Conservation (phyloP, 148 eudicot species). For the Pharnaceum exiguum region DNA sequence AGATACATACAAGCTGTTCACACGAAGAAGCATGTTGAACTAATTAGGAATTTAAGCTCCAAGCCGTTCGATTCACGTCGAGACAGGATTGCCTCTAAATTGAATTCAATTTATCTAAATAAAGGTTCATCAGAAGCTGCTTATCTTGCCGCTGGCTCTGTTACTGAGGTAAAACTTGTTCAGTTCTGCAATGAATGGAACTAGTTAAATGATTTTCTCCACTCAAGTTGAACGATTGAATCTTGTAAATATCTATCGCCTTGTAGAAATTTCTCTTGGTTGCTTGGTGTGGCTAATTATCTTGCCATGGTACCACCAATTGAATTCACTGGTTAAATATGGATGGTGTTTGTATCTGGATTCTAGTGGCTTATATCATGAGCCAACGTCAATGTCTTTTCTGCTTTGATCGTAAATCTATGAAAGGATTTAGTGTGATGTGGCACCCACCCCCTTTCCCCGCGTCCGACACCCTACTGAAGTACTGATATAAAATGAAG, state of each 20-base stretch:
- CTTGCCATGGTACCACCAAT: no score
- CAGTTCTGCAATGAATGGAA: background rate
- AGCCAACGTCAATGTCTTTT: no score
- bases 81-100: conserved; percentile 44
- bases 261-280: background rate
- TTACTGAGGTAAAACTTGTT: conserved; percentile 56
- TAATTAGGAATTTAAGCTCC: conserved; percentile 72
- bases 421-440: no score
- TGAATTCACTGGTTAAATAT: no score
- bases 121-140: conserved; percentile 92
- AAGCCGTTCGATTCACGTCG: conserved; percentile 41
- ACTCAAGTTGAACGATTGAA: background rate
- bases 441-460: no score
- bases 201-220: conserved; percentile 2
- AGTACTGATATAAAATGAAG: no score
- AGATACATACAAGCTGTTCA: conserved; percentile 70
- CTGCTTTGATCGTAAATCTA: no score
- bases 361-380: no score
- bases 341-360: no score
- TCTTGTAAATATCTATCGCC: background rate
- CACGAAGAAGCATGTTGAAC: conserved; percentile 57
- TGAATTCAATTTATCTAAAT: conserved; percentile 78
- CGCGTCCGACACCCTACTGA: no score
- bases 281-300: background rate
- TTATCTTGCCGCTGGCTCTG: conserved; percentile 90